Conservation (phyloP, 1,284 basidiomycete genomes). For the Sparassis latifolia region DNA sequence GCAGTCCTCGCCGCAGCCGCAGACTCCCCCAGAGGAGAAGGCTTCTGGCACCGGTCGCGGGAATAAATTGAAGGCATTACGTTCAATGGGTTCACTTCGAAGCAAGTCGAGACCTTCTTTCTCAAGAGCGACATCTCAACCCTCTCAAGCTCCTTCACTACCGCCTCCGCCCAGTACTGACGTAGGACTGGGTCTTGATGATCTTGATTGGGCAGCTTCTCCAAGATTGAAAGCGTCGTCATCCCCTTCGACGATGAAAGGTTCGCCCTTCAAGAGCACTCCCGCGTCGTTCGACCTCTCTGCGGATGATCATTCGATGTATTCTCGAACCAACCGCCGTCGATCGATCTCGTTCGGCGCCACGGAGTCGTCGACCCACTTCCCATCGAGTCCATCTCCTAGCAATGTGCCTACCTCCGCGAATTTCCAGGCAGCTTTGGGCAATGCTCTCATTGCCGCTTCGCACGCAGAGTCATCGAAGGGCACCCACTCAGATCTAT, state of each 20-base stretch:
- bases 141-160: constrained; percentile 32
- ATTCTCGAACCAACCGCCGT: constrained; percentile 38
- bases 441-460: constrained; percentile 85
- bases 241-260: constrained; percentile 7
- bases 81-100: constrained; percentile 75
- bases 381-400: constrained; percentile 31
- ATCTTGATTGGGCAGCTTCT: constrained; percentile 42
- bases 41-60: constrained; percentile 26
- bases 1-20: constrained; percentile 29
- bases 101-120: constrained; percentile 34
- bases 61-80: constrained; percentile 62
- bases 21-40: constrained; percentile 34
- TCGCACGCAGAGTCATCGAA: constrained; percentile 91
- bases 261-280: constrained; percentile 3
- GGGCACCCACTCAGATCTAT: constrained; percentile 85
- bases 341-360: constrained; percentile 62
- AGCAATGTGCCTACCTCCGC: constrained; percentile 25
- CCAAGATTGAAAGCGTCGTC: constrained; percentile 20
- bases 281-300: constrained; percentile 11
- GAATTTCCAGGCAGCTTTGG: constrained; percentile 60
- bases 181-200: constrained; percentile 52
- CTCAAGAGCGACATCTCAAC: constrained; percentile 4
- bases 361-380: constrained; percentile 40
- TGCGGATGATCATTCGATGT: constrained; percentile 7
- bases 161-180: constrained; percentile 47